Base-by-base conservation (phyloP, 2,329 filamentous ascomycete genomes). In the Fusarium liriodendri region DNA sequence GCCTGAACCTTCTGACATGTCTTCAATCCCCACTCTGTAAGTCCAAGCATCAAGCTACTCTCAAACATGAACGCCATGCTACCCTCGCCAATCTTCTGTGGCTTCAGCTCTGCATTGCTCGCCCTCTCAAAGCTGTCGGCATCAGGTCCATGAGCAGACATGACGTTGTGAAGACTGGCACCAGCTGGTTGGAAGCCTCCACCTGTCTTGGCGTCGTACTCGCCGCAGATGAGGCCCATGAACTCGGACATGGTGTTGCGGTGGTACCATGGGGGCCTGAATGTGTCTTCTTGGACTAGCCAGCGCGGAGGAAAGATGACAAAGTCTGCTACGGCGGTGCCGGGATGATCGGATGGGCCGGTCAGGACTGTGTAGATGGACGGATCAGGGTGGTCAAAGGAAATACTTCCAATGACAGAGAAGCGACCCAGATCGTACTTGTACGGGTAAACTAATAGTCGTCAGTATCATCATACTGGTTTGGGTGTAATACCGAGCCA, bases 391-490 rank as follows among this genome's bases (percentile, higher is more conserved):
- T 96, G 94, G 81, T 95, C 75, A 16, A 77, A 77, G 1, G 73
- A 93, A 74, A 94, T 90, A 69, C 87, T 91, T 37, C 93, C 93
- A 37, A 95, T 91, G 50, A 90, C 90, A 80, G 91, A 93, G 86
- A 95, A 95, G 25, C 92, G 90, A 18, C 92, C 92, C 1, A 96
- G 87, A 78, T 95, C 93, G 83, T 95, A 96, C 82, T 95, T 96
- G 86, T 91, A 95, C 0, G 94, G 94, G n/a, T 77, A 77, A 7
- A 77, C 73, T 77, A 27, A 5, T 27, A 27, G 25, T 27, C 25
- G 25, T 27, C 25, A 27, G 25, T 27, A 27, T 27, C 25, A 27
- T 27, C 25, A 27, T 27, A 27, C 25, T 27, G 25, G 25, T 5
- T 27, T 27, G 25, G 25, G 25, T 27, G 25, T 27, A 27, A 9